phyloP scores from a whole-genome alignment of 257 asterid species.

The Gardenia jasminoides region DNA sequence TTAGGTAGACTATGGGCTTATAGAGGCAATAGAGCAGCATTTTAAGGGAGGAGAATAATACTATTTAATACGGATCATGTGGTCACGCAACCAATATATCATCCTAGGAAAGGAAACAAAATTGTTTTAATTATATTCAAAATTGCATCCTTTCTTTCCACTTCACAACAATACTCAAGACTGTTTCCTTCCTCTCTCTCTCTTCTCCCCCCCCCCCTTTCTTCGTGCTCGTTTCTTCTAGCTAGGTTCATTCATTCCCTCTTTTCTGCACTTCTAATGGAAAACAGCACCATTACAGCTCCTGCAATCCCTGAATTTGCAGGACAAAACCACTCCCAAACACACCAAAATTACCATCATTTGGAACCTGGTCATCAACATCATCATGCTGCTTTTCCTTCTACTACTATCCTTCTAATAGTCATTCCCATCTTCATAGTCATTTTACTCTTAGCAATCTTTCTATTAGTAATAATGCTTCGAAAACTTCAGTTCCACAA shows the following conservation, averaged over 20 bases:
- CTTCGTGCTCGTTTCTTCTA: background rate
- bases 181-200: background rate
- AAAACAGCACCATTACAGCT: slow-evolving; percentile 18
- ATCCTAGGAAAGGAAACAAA: slow-evolving; percentile 12
- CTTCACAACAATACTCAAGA: background rate
- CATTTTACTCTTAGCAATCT: slow-evolving; percentile 51
- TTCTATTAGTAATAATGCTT: slow-evolving; percentile 51
- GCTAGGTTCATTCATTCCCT: background rate
- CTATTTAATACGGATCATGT: slow-evolving; percentile 27
- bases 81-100: slow-evolving; percentile 15
- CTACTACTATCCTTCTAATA: slow-evolving; percentile 53
- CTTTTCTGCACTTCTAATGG: slow-evolving; percentile 32
- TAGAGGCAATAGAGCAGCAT: slow-evolving; percentile 18
- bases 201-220: background rate
- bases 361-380: slow-evolving; percentile 16
- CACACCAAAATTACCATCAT: slow-evolving; percentile 16
- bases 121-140: slow-evolving; percentile 8
- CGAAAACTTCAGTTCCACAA: slow-evolving; percentile 44
- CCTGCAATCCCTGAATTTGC: slow-evolving; percentile 15
- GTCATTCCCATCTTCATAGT: slow-evolving; percentile 52
- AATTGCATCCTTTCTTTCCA: background rate
- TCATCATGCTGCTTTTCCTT: slow-evolving; percentile 37
- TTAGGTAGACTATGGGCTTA: background rate
- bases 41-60: slow-evolving; percentile 7
- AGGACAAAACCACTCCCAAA: slow-evolving; percentile 18